Base-by-base conservation (phyloP, 257 asterid species). In the Solanum sejunctum region DNA sequence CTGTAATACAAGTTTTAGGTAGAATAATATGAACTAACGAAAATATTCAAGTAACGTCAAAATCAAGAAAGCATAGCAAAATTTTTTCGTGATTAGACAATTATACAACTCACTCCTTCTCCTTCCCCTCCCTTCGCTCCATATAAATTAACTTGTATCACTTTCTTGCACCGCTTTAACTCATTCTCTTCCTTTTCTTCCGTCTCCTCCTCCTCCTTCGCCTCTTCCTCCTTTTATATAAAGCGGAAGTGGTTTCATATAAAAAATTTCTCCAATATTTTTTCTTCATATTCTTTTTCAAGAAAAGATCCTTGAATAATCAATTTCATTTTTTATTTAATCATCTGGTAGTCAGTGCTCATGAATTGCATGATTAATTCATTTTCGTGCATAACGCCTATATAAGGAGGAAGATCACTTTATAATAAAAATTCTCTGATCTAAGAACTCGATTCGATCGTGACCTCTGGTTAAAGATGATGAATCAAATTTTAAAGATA, bases 1-100 rank as follows among this genome's bases (percentile, higher is more conserved):
- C 0, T 67, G 3, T 8, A 32, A 32, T 67, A 8, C 2, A 41
- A 20, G 20, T 43, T 71, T 72, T 72, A 72, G 10, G 2, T 20
- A 70, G 32, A 70, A 41, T 70, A 18, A 10, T 20, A 9, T 20
- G 0, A 81, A 85, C 49, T 51, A 84, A 85, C 88, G 23, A 56
- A 81, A 86, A 71, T 71, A 18, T 71, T 58, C 84, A 2, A 47
- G 58, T 79, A 26, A 79, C 88, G 41, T 16, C 47, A 70, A 41
- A 58, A 81, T 10, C 0, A 0, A n/a, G 5, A 36, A 84, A 64
- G 91, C 89, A 91, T 79, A 84, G 2, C 83, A 89, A 91, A 90
- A 87, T 89, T 56, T 41, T 84, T 87, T 72, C 39, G 57, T 72
- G 57, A 72, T 45, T 45, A 0, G 9, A n/a, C 36, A 45, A 72